Evolutionary conservation across 768 basidiomycete genomes (phyloP).

Genomic region (Crassisporium funariophilum): DNA sequence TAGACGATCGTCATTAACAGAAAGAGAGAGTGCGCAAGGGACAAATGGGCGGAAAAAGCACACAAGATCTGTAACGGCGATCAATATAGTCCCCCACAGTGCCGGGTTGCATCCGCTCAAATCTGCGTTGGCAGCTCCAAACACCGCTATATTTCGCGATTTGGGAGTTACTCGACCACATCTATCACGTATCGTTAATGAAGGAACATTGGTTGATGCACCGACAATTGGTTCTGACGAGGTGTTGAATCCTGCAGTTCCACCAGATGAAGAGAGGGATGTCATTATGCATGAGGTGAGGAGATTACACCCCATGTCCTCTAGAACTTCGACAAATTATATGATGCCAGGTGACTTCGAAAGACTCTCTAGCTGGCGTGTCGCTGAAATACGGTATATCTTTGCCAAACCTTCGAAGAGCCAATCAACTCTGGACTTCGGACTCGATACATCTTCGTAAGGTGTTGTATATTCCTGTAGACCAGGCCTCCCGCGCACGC

Average conservation of each 20-base stretch:
- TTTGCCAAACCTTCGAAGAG: conserved; percentile 77
- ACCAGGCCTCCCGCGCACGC: conserved; percentile 51
- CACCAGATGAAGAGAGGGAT: conserved; percentile 42
- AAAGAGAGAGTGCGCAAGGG: conserved; percentile 3
- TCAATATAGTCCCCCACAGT: conserved; percentile 20
- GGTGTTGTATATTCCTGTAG: conserved; percentile 77
- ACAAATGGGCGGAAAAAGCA: conserved; percentile 12
- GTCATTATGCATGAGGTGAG: conserved; percentile 65
- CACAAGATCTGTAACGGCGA: conserved; percentile 27
- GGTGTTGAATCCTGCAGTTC: conserved; percentile 15
- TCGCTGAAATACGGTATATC: conserved; percentile 89
- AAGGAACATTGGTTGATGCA: conserved; percentile 30
- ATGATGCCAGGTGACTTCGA: conserved; percentile 56
- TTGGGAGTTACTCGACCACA: conserved; percentile 41
- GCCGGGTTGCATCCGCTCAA: conserved; percentile 29
- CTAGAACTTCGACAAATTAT: conserved; percentile 2
- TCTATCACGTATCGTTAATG: conserved; percentile 39
- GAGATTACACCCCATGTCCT: conserved; percentile 3
- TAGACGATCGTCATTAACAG: conserved; percentile 22
- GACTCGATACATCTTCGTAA: conserved; percentile 90
- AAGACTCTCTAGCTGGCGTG: conserved; percentile 85
- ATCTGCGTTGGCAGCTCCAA: conserved; percentile 23
- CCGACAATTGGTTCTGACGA: conserved; percentile 17
- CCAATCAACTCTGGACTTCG: conserved; percentile 92
- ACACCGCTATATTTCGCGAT: conserved; percentile 26